Base-by-base conservation (phyloP, 2,329 filamentous ascomycete species). In the Zasmidium cellare region DNA sequence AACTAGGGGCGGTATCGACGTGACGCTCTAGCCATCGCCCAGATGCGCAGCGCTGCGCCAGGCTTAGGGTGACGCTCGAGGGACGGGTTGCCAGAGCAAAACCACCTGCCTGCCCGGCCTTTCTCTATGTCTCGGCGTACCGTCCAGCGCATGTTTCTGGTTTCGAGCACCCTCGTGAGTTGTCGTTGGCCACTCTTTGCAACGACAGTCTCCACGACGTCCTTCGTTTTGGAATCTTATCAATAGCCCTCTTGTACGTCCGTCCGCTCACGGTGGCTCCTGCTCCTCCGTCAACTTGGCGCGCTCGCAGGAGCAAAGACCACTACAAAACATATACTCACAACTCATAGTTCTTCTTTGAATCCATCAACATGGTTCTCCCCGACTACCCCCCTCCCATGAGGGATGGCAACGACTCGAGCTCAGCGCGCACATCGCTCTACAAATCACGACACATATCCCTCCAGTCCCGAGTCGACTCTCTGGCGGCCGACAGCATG, bases 361-460 rank as follows among this genome's bases (percentile, higher is more conserved):
- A n/a, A n/a, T 20, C 53, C 24, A 22, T 24, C 22, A 49, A 47
- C 44, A 58, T 58, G 38, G 47, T 31, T 35, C 44, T 53, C 16
- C 45, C 44, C 3, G 45, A 25, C 50, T 47, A 48, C 24, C 22
- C 56, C 22, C 41, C 45, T 19, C 35, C 51, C 44, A 62, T 31
- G 28, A 51, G 56, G 38, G 61, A 62, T 28, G 23, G 45, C 45
- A 52, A 58, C 16, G 60, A 62, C 38, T 23, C 55, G 24, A 56
- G 48, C 54, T 58, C 52, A 16, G 45, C 48, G 16, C 46, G 51
- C 25, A 57, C 59, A 28, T 70, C 67, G 16, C 48, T 66, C n/a
- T 69, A 70, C 65, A 69, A 69, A 41, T 68, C 68, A 14, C 62
- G 69, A 49, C 70, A 72, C 23, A 65, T 72, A 44, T 71, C 69